Evolutionary conservation across 2,329 filamentous ascomycete species (phyloP), one percentile per base, ranked within the genome.

Genomic region (Zarea fungicola): DNA sequence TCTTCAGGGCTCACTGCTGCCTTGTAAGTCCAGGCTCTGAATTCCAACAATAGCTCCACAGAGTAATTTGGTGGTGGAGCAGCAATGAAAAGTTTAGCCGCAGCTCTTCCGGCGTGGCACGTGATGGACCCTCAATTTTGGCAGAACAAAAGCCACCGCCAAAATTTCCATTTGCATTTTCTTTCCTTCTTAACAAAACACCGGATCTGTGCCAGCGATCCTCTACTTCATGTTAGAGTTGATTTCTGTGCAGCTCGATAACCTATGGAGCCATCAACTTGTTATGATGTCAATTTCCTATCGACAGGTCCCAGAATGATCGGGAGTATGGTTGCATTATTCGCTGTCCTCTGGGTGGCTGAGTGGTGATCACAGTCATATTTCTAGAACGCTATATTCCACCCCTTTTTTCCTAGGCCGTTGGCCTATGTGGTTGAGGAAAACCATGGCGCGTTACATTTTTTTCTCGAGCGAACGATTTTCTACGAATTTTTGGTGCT

Each of bases 231-330:
- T 42, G 65, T 78, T 76, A 79, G 83, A 71, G 88, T 92, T 70
- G 87, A 91, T 77, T 79, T 71, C 79, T 87, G 81, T 64, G 82
- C 87, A 92, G 83, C 81, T 92, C 87, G 87, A 88, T 89, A 82
- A 79, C 73, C 64, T 65, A 89, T 84, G 87, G 87, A 90, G 84
- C 83, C 85, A 88, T 83, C 80, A 70, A 68, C 66, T 66, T 69
- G 65, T 62, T 70, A 83, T 89, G 87, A 81, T 90, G 85, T 87
- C 78, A 83, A 86, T 89, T 71, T 91, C 87, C 85, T 83, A 88
- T 90, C 87, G 89, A 95, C 90, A 93, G 87, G 84, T 93, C 85
- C 88, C 69, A 95, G 85, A 96, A 69, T 63, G 80, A 93, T 48
- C 73, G 69, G 71, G 75, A 74, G 68, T 72, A 73, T 69, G 70